Evolutionary conservation across 2,329 filamentous ascomycete species (phyloP), one percentile per base, ranked within the genome.

Genomic region (Sordariomycetes sp.): DNA sequence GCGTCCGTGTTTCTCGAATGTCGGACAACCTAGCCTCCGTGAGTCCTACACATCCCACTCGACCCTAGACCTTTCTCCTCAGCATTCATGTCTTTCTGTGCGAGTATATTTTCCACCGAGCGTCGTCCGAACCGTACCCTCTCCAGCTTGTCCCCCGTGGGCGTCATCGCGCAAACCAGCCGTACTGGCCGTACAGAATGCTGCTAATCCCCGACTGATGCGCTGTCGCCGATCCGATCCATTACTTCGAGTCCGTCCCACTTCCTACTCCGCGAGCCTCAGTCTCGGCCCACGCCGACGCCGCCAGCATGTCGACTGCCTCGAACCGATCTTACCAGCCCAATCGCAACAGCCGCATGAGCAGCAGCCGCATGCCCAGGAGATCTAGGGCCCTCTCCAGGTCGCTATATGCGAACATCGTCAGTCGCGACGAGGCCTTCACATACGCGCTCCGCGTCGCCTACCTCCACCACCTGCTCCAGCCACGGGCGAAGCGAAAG

Each of bases 381-480:
- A 57, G 71, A 58, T 62, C 67, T 53, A 73, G 78, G 61, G 67
- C 73, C 10, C 65, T 68, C 36, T 82, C 81, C 53, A 73, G 70
- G 61, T 69, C 73, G 53, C 72, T 75, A 60, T 68, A 73, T 54
- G 67, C 74, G 55, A 69, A 74, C 57, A 75, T 85, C 62, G 55
- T 57, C 15, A 78, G 76, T 64, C 77, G 82, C 68, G 87, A 95
- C 64, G 90, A 96, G 72, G 91, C 90, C 67, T 96, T 95, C 73
- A 87, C 85, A 61, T 96, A 90, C 72, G 90, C 91, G 64, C 82
- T 99, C 57, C 87, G 94, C 61, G 85, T 89, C 63, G 92, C 92
- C 63, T 96, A 90, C 71, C 86, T 99, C 59, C 81, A 92, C 70
- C 95, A 99, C 71, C 84, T 97, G 52, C 80, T 99, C 56, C 90